Evolutionary conservation across 176 grass and related monocot genomes (phyloP), one percentile per base, ranked within the genome.

Genomic region (Tuctoria greenei): DNA sequence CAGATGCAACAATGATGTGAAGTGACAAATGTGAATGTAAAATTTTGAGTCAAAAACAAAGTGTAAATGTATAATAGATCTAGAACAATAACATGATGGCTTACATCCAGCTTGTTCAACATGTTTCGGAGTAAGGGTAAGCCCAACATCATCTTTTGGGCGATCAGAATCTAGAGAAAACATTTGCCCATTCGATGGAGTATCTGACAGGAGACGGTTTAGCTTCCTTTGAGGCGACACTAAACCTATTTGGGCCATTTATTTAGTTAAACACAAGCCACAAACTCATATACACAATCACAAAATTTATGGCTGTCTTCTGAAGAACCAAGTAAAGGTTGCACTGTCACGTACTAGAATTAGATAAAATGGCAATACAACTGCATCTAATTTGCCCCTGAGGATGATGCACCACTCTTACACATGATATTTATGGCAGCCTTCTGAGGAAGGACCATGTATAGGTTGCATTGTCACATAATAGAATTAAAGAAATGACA

Each of bases 71-170:
- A 77, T 66, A 24, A 18, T 49, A 87, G 38, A 21, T 76, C 18
- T 18, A 74, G 20, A 78, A 58, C 62, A 81, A 42, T n/a, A 42
- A 39, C 38, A 64, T 39, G 31, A 82, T 75, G 65, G 66, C 89
- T 95, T 99, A 99, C 95, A 99, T 89, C 82, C 73, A 76, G 82
- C 27, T 64, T 85, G 58, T 84, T 99, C 91, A 71, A 88, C 64
- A 85, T 92, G 79, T 95, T 91, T 99, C 10, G 91, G 85, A 5
- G 87, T 86, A 84, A 85, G 81, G 66, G 91, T 87, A 7, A 67
- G 84, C 76, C 76, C 89, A 58, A 45, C n/a, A 63, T 88, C 95
- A 74, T 94, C 89, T 80, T 98, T 98, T 63, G 75, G 63, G 61
- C 36, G 61, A 76, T 85, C 77, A 57, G 71, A 85, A 74, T 91